phyloP scores from a whole-genome alignment of 139 green algal species.

The Micractinium sp. region DNA sequence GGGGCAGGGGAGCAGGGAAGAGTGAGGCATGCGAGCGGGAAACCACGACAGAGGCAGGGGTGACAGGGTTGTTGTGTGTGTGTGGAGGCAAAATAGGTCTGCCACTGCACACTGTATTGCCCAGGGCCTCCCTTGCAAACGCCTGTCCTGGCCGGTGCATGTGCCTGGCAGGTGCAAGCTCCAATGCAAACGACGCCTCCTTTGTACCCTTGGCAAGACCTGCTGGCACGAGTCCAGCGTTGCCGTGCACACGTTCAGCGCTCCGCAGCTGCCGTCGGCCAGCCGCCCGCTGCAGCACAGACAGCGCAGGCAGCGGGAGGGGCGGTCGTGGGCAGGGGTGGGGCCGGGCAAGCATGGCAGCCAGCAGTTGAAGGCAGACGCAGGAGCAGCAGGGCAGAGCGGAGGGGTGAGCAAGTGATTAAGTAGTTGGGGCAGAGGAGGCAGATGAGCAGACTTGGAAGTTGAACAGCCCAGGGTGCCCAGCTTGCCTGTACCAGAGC shows the following conservation, averaged over 20 bases:
- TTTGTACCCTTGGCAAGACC: neutral
- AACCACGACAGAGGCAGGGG: no score
- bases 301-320: neutral
- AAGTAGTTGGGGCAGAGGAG: neutral
- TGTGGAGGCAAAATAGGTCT: no score
- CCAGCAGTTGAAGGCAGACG: neutral
- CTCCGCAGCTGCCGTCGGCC: neutral
- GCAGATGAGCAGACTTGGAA: no score
- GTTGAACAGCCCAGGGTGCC: no score
- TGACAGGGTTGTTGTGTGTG: no score
- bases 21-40: no score
- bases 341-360: neutral
- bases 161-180: neutral
- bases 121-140: no score
- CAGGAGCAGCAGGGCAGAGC: neutral
- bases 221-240: neutral
- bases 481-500: neutral
- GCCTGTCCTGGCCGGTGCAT: no score
- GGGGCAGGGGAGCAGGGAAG: neutral
- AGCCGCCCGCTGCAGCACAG: neutral
- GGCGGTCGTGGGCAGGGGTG: neutral
- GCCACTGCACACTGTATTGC: no score
- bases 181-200: neutral
- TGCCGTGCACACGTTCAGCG: neutral
- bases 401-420: neutral